phyloP scores from a whole-genome alignment of 441 rosid species.

The Monsonia emarginata region DNA sequence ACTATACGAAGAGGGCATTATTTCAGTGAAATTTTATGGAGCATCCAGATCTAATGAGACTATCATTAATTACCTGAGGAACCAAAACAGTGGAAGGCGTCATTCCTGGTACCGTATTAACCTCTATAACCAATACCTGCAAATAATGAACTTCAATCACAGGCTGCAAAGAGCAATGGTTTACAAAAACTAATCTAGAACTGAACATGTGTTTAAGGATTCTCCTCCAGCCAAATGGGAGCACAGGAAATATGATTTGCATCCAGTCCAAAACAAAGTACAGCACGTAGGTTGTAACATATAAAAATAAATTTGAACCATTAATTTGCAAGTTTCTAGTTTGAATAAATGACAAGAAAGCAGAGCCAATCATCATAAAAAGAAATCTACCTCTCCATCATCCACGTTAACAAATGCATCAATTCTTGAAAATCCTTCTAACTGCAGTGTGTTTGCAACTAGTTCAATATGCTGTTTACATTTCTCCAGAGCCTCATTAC shows the following conservation, averaged over 20 bases:
- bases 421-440: constrained; percentile 85
- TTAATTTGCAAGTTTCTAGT: no score
- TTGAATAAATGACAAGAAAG: background rate
- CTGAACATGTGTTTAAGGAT: background rate
- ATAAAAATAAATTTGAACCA: no score
- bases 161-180: background rate
- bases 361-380: background rate
- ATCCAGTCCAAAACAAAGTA: no score
- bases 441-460: constrained; percentile 56
- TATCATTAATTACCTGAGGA: constrained; percentile 58
- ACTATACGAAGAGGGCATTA: background rate
- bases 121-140: constrained; percentile 81
- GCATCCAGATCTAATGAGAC: background rate
- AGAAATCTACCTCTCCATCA: constrained; percentile 64
- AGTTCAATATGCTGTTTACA: constrained; percentile 71
- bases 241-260: no score
- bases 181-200: background rate
- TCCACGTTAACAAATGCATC: constrained; percentile 89
- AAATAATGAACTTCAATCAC: constrained; percentile 13
- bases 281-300: no score
- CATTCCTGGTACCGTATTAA: constrained; percentile 92
- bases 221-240: no score
- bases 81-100: constrained; percentile 89
- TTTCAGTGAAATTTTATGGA: background rate
- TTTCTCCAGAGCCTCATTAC: constrained; percentile 50